Evolutionary conservation across 345 rosid genomes (phyloP), one percentile per base, ranked within the genome.

Genomic region (Turnera subulata): DNA sequence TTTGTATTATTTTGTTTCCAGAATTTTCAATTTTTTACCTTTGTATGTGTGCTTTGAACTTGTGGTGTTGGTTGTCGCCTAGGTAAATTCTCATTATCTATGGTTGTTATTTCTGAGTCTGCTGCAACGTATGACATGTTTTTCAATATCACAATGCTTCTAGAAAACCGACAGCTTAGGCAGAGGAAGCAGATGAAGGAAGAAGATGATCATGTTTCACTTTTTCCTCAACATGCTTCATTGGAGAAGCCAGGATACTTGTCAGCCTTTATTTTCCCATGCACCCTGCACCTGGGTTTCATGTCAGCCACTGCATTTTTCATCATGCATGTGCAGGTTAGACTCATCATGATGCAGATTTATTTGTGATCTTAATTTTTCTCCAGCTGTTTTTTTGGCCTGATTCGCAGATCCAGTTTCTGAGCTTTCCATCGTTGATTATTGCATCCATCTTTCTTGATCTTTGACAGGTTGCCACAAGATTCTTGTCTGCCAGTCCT

Each of bases 281-380:
- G 88, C 70, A 71, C 79, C 21, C 63, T 84, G 56, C 97, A 85
- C 67, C 53, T 82, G 76, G 80, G 82, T 46, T 64, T 93, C 75
- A 77, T 85, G 97, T 78, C 73, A 65, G 80, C 78, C 63, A 87
- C 95, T 2, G 84, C 95, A 18, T 81, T 92, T 64, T 82, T 89
- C 49, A 66, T 89, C 70, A 85, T 87, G 97, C 96, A 92, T 57
- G 97, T 86, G 46, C 97, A 89, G 97, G 98, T 84, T 33, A 73
- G 73, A 22, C 53, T 56, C 35, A 49, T 63, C 51, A 29, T 29
- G n/a, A n/a, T n/a, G n/a, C n/a, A n/a, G n/a, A n/a, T n/a, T n/a
- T n/a, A n/a, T n/a, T n/a, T n/a, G n/a, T n/a, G n/a, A 29, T 8
- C 35, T 4, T 29, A 29, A 8, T 29, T 29, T 3, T 29, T 29